These are phyloP conservation scores for Cornus controversa DNA, from an alignment of 148 eudicot genomes.

Conservation along the genomic window DNA sequence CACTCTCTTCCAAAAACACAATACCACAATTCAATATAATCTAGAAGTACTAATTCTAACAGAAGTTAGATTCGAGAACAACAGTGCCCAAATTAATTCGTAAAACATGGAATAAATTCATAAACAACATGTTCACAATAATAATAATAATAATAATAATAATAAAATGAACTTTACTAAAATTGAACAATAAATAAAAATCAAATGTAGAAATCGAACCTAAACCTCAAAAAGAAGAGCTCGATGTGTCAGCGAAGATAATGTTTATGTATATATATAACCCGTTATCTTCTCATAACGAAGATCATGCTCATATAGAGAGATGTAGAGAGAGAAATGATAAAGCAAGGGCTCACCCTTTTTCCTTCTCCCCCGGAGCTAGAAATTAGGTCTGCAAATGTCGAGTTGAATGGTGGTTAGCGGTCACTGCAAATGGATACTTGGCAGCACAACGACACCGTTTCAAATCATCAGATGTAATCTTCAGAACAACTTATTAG, in stretches of 20 bases:
- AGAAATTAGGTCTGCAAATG: not conserved
- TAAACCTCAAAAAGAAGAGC: constrained; percentile 3
- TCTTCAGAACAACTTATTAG: too few species aligned
- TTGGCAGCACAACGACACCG: not conserved
- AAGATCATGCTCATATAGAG: not conserved
- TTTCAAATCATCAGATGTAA: not conserved
- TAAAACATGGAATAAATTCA: not conserved
- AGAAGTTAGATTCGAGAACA: not conserved
- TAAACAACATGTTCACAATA: not conserved
- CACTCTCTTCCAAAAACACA: not conserved
- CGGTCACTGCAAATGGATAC: not conserved
- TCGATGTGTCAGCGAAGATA: not conserved
- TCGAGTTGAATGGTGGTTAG: not conserved
- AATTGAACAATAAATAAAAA: not conserved
- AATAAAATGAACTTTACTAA: not conserved
- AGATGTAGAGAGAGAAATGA: constrained; percentile 1
- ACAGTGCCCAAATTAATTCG: not conserved
- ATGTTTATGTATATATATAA: too few species aligned
- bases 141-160: too few species aligned
- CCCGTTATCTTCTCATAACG: too few species aligned
- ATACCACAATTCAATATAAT: not conserved
- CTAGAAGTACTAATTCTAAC: not conserved
- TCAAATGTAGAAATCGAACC: not conserved
- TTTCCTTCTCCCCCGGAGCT: not conserved
- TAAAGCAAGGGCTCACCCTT: not conserved